These are phyloP conservation scores for Eucalyptus erythrocorys DNA, from an alignment of 345 rosid genomes.

Conservation along the genomic window DNA sequence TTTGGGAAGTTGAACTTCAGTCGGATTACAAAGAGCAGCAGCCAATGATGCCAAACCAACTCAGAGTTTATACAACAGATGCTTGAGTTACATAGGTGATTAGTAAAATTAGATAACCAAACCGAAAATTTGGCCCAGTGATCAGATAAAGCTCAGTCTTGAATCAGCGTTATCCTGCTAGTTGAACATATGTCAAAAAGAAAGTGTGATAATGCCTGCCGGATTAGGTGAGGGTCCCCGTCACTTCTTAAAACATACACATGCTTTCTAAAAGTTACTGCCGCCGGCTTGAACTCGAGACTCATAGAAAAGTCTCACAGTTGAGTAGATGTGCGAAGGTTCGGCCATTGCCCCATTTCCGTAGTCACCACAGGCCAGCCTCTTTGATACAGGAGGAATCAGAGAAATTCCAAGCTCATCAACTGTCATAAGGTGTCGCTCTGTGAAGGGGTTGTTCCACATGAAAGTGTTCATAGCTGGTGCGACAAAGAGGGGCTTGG, in stretches of 20 bases:
- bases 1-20: not conserved
- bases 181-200: not conserved
- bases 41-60: not conserved
- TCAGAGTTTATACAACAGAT: not conserved
- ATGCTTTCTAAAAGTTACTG: not conserved
- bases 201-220: not conserved
- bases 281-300: slow-evolving; percentile 24
- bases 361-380: slow-evolving; percentile 84
- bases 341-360: slow-evolving; percentile 95
- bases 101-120: not conserved
- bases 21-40: not conserved
- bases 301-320: slow-evolving; percentile 65
- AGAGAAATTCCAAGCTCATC: slow-evolving; percentile 87
- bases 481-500: slow-evolving; percentile 70
- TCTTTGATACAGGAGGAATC: slow-evolving; percentile 74
- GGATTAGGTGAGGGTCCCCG: not conserved
- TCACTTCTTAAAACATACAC: not conserved
- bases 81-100: not conserved
- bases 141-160: not conserved
- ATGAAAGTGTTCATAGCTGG: slow-evolving; percentile 87
- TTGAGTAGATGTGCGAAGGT: slow-evolving; percentile 67
- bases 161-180: not conserved
- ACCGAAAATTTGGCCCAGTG: not conserved
- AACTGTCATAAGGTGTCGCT: slow-evolving; percentile 61
- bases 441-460: slow-evolving; percentile 94